These are phyloP conservation scores for Agrocybe pediades DNA, from an alignment of 768 basidiomycete genomes.

Conservation along the genomic window DNA sequence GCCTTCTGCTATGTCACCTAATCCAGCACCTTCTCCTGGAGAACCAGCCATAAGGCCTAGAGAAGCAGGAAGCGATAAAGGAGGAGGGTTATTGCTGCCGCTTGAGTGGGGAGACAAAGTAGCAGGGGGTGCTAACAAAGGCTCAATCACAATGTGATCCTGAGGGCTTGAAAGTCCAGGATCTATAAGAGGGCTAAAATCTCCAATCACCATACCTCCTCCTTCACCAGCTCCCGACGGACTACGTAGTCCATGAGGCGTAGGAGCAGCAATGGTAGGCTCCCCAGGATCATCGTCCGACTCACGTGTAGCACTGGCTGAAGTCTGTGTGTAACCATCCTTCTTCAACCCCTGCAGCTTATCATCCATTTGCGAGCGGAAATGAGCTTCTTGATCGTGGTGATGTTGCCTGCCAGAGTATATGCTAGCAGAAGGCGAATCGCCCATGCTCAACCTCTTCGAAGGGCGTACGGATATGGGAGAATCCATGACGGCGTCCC, in stretches of 20 bases:
- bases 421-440: constrained; percentile 18
- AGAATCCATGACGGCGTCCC: constrained; percentile 48
- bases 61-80: constrained; percentile 35
- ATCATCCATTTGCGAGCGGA: constrained; percentile 21
- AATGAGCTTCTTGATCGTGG: constrained; percentile 19
- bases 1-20: constrained; percentile 68
- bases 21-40: constrained; percentile 31
- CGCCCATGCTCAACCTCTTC: constrained; percentile 23
- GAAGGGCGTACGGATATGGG: constrained; percentile 31
- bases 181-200: constrained; percentile 20
- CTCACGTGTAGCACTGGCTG: background rate
- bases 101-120: constrained; percentile 7
- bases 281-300: constrained; percentile 3
- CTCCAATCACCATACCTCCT: constrained; percentile 16
- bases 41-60: constrained; percentile 8
- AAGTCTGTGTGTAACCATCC: constrained; percentile 11
- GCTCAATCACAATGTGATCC: constrained; percentile 46
- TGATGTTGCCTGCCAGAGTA: constrained; percentile 11
- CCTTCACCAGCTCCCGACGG: constrained; percentile 12
- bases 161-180: constrained; percentile 1
- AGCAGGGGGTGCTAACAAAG: constrained; percentile 44
- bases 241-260: constrained; percentile 19
- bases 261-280: constrained; percentile 19
- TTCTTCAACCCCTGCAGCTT: constrained; percentile 15
- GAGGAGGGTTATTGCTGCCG: constrained; percentile 29